Percentiles rank a stretch among this genome's conserved stretches.
Evolutionary conservation across 352 stramenopile genomes (phyloP).

Genomic region (Plasmopara muralis): DNA sequence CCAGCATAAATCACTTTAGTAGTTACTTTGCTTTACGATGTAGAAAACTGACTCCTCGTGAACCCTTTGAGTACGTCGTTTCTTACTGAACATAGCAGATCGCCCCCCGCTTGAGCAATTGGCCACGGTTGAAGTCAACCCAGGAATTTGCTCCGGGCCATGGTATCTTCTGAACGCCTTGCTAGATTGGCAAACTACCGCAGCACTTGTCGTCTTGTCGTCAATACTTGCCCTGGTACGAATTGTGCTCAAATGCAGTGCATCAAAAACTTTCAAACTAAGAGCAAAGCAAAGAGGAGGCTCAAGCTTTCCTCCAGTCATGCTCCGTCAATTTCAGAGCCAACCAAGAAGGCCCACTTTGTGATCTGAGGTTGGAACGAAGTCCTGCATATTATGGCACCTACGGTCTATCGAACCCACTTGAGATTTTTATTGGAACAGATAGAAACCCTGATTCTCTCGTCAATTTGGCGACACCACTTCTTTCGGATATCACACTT

Average conservation of each 20-base stretch:
- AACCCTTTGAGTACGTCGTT: too few relatives aligned
- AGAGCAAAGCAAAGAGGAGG: neutral
- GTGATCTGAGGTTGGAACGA: neutral
- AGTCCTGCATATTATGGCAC: conserved; percentile 6
- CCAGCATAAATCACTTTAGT: too few relatives aligned
- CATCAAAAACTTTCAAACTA: neutral
- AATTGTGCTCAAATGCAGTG: neutral
- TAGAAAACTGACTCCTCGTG: too few relatives aligned
- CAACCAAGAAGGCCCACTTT: neutral
- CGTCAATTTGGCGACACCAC: neutral
- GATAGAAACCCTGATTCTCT: neutral
- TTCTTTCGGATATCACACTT: neutral
- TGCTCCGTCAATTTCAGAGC: neutral
- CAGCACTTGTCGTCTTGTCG: neutral
- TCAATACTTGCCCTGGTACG: neutral
- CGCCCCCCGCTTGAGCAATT: too few relatives aligned
- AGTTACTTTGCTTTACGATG: too few relatives aligned
- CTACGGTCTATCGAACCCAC: conserved; percentile 2
- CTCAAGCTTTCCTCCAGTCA: neutral
- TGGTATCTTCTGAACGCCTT: too few relatives aligned
- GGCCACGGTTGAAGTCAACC: too few relatives aligned
- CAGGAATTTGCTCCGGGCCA: too few relatives aligned
- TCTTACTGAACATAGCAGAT: too few relatives aligned
- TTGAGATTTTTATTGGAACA: neutral
- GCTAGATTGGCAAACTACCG: too few relatives aligned